Base-by-base conservation (phyloP, 441 rosid genomes). In the Populus hybrid region DNA sequence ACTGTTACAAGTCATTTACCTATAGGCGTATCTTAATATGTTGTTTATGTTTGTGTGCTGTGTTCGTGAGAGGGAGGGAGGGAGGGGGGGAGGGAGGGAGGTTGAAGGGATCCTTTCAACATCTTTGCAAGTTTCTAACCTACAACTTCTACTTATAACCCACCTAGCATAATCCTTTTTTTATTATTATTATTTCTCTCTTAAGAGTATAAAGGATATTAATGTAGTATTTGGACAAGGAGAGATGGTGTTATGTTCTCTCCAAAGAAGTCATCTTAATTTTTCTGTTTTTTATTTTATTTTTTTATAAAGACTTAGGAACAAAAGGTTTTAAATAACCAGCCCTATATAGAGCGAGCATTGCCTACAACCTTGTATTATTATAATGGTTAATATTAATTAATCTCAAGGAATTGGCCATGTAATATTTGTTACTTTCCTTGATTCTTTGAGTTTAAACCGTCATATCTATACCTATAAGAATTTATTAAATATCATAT, bases 51-150 rank as follows among this genome's bases (percentile, higher is more conserved):
- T 76, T 33, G 38, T 75, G 50, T 50, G 20, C 0, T 64, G 16
- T 38, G 40, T 12, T 24, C 35, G 64, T 76, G 71, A 72, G 53
- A 35, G 38, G 71, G 69, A 79, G n/a, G n/a, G n/a, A n/a, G n/a
- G n/a, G n/a, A n/a, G n/a, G n/a, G n/a, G n/a, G n/a, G n/a, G n/a
- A n/a, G n/a, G n/a, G n/a, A n/a, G 89, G 89, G 97, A 91, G 69
- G 36, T 67, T 92, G 86, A 82, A 86, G 81, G 87, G 84, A 83
- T 85, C 85, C 93, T 92, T 89, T 92, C 97, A 89, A 88, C 93
- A 77, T 73, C 64, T 69, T 50, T 64, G 74, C 80, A 75, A 85
- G 77, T 84, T 92, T 92, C 93, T 82, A 90, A 92, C 97, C 97
- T 90, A 89, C 91, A 84, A 74, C 90, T 65, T 79, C 92, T 88